A percentile compares a stretch with the other conserved stretches of the same genome.
Conservation (phyloP, 768 basidiomycete species). For the Tephrocybe sp. region DNA sequence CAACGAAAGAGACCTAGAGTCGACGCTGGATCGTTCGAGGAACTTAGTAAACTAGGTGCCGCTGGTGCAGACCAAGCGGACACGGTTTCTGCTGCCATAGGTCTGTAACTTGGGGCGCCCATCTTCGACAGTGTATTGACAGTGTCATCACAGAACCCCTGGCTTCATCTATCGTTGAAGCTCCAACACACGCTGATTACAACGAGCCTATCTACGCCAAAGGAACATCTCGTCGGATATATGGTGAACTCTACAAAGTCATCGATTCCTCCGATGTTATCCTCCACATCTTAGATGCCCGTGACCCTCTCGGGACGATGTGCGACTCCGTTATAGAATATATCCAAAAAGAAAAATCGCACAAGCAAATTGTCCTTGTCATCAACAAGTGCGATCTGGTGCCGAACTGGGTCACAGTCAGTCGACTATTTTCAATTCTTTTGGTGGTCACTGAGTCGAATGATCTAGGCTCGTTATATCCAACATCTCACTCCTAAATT, state of each 20-base stretch:
- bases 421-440: constrained; percentile 28
- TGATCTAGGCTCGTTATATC: constrained; percentile 84
- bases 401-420: constrained; percentile 97
- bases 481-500: constrained; percentile 93
- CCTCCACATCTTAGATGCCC: constrained; percentile 92
- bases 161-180: constrained; percentile 48
- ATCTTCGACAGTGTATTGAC: not conserved
- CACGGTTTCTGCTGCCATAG: constrained; percentile 43
- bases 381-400: constrained; percentile 99
- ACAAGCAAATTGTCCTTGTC: constrained; percentile 95
- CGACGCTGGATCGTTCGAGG: constrained; percentile 90
- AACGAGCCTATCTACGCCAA: constrained; percentile 94
- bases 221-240: constrained; percentile 93
- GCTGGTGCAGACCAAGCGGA: constrained; percentile 58
- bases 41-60: constrained; percentile 69
- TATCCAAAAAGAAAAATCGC: constrained; percentile 92
- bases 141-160: constrained; percentile 39
- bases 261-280: constrained; percentile 98
- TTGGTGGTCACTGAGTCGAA: constrained; percentile 1
- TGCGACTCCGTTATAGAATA: constrained; percentile 94
- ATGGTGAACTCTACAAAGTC: constrained; percentile 98
- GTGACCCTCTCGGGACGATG: constrained; percentile 93
- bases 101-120: constrained; percentile 26
- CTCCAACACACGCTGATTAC: constrained; percentile 71
- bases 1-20: constrained; percentile 89